Base-by-base conservation (phyloP, 768 basidiomycete species). In the Sistotremastrum niveocremeum region DNA sequence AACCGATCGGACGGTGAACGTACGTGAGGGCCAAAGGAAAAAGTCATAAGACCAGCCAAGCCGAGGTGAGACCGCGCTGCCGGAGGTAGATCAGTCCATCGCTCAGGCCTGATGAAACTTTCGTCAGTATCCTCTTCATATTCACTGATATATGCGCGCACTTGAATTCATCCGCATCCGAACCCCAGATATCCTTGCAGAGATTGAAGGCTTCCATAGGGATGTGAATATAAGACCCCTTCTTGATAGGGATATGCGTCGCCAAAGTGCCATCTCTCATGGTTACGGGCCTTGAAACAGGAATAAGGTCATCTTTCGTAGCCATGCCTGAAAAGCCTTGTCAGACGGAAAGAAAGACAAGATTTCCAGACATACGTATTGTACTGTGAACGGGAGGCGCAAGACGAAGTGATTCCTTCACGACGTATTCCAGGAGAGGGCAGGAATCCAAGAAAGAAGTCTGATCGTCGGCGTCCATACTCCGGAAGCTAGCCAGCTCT, bases 121-220 rank as follows among this genome's bases (percentile, higher is more conserved):
- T n/a, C 33, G 44, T 37, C 41, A 53, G 49, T 29, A 48, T 43
- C 20, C 20, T 20, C 20, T 20, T 20, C 20, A 20, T 20, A 20
- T 20, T 20, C 20, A 20, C 20, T 20, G 20, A 20, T 20, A 20
- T 20, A 20, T 20, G 20, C 39, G 61, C 73, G 48, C 53, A 77
- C 76, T 72, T 73, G 64, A 78, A 79, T 49, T 63, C 56, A 42
- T 54, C 54, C 1, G 74, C 72, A 56, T 78, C 74, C 37, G 58
- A 50, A 1, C 77, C 77, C 74, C 76, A 80, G 20, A 76, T 63
- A 31, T 72, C 70, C 49, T 70, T 65, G 38, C 64, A 60, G 42
- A 69, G 56, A 52, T 73, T 78, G 33, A 76, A 55, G 2, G 73
- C 76, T 54, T 78, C 76, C 37, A 76, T 67, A 2, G 76, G 74